Evolutionary conservation across 1,139 yeast species (phyloP).

Genomic region (Saccharomycopsis phalli): DNA sequence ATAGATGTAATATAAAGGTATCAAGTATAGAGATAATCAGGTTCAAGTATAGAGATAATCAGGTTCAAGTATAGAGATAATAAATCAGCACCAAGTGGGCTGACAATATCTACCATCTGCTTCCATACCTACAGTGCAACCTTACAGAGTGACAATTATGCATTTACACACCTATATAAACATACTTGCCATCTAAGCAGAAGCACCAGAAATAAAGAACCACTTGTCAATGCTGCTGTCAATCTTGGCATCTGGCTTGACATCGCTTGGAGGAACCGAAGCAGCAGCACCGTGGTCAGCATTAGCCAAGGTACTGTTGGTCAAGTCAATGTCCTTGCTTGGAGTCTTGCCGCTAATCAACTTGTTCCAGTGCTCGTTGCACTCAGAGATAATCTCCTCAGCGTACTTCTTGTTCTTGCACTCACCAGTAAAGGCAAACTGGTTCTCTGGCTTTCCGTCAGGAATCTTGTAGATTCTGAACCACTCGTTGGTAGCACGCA

Average conservation of each 20-base stretch:
- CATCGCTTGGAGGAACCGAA: conserved; percentile 60
- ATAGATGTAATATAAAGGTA: too few species aligned
- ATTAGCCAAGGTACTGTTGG: conserved; percentile 63
- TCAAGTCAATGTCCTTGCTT: conserved; percentile 46
- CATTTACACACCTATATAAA: too few species aligned
- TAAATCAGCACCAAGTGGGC: too few species aligned
- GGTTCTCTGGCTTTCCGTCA: conserved; percentile 82
- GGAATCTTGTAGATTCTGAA: conserved; percentile 85
- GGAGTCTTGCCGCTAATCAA: conserved; percentile 45
- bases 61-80: too few species aligned
- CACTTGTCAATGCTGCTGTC: conserved; percentile 97
- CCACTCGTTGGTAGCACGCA: conserved; percentile 83
- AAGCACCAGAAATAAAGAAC: conserved; percentile 94
- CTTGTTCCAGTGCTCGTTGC: conserved; percentile 64
- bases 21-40: too few species aligned
- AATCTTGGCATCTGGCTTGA: conserved; percentile 82
- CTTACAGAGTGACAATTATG: too few species aligned
- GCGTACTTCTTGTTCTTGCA: conserved; percentile 71
- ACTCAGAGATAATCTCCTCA: conserved; percentile 59
- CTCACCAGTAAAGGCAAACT: conserved; percentile 78
- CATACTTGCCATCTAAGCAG: conserved; percentile 36
- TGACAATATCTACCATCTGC: too few species aligned
- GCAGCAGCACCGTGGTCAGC: conserved; percentile 44
- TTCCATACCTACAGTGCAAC: too few species aligned
- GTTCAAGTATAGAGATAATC: too few species aligned